Evolutionary conservation across 306 rosid genomes (phyloP).

Genomic region (Inga laurina): DNA sequence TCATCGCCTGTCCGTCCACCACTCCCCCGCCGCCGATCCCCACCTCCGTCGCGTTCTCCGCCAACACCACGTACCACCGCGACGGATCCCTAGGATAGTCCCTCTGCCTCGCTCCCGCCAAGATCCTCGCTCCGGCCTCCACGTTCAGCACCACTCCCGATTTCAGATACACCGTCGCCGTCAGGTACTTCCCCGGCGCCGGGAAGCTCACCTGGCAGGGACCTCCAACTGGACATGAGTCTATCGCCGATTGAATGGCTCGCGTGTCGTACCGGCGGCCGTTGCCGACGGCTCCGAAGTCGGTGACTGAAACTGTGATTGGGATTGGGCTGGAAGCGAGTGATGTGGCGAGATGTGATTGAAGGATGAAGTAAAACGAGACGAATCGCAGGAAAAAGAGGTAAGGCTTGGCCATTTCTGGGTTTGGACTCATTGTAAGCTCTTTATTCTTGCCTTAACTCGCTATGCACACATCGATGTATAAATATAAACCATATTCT

Average conservation of each 20-base stretch:
- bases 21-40: slow-evolving; percentile 87
- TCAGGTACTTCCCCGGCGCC: slow-evolving; percentile 69
- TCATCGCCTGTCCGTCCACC: slow-evolving; percentile 82
- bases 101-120: slow-evolving; percentile 58
- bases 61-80: slow-evolving; percentile 83
- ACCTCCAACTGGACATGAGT: slow-evolving; percentile 46
- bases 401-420: slow-evolving; percentile 33
- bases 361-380: slow-evolving; percentile 34
- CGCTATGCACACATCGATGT: too few species aligned
- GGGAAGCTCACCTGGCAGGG: slow-evolving; percentile 73
- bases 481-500: background rate
- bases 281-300: slow-evolving; percentile 80
- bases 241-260: slow-evolving; percentile 81
- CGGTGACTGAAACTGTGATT: slow-evolving; percentile 51
- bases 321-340: slow-evolving; percentile 20
- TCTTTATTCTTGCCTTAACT: too few species aligned
- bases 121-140: slow-evolving; percentile 60
- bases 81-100: slow-evolving; percentile 68
- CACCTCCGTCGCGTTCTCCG: slow-evolving; percentile 77
- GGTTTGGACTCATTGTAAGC: background rate
- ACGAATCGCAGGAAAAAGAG: slow-evolving; percentile 17
- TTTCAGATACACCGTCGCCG: slow-evolving; percentile 69
- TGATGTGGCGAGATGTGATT: slow-evolving; percentile 44
- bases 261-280: slow-evolving; percentile 72
- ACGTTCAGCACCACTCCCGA: slow-evolving; percentile 73